These are phyloP conservation scores for Linum lewisii DNA, from an alignment of 345 rosid species.

Conservation along the genomic window DNA sequence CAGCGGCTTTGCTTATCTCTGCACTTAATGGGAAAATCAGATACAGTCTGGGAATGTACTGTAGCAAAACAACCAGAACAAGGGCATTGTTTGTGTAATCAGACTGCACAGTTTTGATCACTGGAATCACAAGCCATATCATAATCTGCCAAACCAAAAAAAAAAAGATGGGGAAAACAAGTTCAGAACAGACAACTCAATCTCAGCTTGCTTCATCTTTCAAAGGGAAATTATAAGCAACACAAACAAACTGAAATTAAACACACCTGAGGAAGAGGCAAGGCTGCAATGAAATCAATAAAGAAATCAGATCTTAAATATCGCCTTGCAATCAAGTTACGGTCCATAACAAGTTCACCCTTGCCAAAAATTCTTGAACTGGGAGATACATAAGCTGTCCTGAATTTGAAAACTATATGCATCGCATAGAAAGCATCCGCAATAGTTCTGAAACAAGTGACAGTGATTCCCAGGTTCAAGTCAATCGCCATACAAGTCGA, in stretches of 20 bases:
- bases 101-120: slow-evolving; percentile 18
- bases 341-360: slow-evolving; percentile 50
- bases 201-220: too few species aligned
- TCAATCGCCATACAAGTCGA: slow-evolving; percentile 28
- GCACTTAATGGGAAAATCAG: slow-evolving; percentile 45
- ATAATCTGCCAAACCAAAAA: slow-evolving; percentile 31
- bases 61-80: slow-evolving; percentile 32
- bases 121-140: slow-evolving; percentile 42
- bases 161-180: background rate
- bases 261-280: slow-evolving; percentile 53
- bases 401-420: slow-evolving; percentile 35
- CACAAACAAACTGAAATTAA: background rate
- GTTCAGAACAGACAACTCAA: background rate
- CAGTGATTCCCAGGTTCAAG: slow-evolving; percentile 22
- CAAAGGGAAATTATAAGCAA: background rate
- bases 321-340: slow-evolving; percentile 33
- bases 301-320: slow-evolving; percentile 38
- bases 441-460: slow-evolving; percentile 27
- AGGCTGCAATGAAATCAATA: slow-evolving; percentile 39
- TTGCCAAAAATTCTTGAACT: slow-evolving; percentile 57
- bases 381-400: slow-evolving; percentile 52
- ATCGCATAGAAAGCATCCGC: slow-evolving; percentile 39
- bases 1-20: slow-evolving; percentile 33
- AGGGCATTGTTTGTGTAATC: slow-evolving; percentile 21
- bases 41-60: slow-evolving; percentile 38